Percentiles rank a stretch among this genome's conserved stretches.
Evolutionary conservation across 2,329 filamentous ascomycete genomes (phyloP).

Genomic region (Sclerotinia sclerotiorum): DNA sequence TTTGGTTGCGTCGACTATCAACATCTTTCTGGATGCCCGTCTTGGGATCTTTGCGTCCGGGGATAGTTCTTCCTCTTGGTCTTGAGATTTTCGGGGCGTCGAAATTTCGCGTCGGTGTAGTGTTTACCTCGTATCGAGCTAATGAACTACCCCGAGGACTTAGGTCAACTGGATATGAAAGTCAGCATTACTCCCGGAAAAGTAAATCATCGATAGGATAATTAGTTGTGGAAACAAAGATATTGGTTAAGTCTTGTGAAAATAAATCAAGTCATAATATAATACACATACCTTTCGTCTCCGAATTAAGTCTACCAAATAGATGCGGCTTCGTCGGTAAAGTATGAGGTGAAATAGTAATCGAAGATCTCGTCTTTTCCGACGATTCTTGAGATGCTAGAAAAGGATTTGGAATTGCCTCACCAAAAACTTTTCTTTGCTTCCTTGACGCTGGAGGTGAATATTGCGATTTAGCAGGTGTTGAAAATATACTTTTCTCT

Average conservation of each 20-base stretch:
- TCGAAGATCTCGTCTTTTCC: slow-evolving; percentile 1
- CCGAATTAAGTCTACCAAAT: background rate
- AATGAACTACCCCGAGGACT: slow-evolving; percentile 9
- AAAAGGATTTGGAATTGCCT: slow-evolving; percentile 23
- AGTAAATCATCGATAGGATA: background rate
- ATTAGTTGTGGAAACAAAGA: too few relatives aligned
- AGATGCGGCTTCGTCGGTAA: slow-evolving; percentile 1
- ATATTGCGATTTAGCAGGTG: slow-evolving; percentile 6
- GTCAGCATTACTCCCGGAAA: background rate
- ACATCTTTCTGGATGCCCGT: slow-evolving; percentile 7
- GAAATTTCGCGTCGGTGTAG: slow-evolving; percentile 11
- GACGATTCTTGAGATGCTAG: background rate
- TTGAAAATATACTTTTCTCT: background rate
- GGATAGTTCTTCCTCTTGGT: slow-evolving; percentile 15
- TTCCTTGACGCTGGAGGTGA: slow-evolving; percentile 5
- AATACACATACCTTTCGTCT: slow-evolving; percentile 1
- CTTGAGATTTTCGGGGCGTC: background rate
- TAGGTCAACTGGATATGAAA: background rate
- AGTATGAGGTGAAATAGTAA: slow-evolving; percentile 17
- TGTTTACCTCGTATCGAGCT: slow-evolving; percentile 19
- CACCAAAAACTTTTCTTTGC: slow-evolving; percentile 23
- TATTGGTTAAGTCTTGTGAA: too few relatives aligned
- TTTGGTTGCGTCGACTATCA: slow-evolving; percentile 11
- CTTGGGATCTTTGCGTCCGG: background rate
- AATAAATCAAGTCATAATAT: background rate